phyloP scores from a whole-genome alignment of 257 asterid genomes.

The Ehretia macrophylla region DNA sequence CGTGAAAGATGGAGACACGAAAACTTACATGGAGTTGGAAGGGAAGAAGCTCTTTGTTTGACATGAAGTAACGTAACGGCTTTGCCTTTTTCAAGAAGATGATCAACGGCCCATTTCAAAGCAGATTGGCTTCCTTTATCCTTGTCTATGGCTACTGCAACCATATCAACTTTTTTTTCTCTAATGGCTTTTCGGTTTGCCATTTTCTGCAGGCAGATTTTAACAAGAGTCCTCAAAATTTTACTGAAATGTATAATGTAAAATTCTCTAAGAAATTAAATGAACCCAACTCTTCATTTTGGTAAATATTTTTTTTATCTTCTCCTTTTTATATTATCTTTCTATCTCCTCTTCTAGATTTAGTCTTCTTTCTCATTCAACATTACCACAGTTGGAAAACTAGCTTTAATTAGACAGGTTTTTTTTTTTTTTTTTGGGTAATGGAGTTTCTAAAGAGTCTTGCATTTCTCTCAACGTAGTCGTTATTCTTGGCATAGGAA shows the following conservation, averaged over 20 bases:
- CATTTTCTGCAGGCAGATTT: constrained; percentile 13
- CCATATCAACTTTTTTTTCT: constrained; percentile 46
- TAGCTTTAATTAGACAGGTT: too few relatives aligned
- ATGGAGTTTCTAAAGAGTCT: too few relatives aligned
- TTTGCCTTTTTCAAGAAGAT: constrained; percentile 70
- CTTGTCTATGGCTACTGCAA: constrained; percentile 78
- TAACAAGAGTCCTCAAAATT: neutral
- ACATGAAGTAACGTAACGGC: constrained; percentile 73
- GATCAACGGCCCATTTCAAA: constrained; percentile 93
- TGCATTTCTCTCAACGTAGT: neutral
- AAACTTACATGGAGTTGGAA: constrained; percentile 34
- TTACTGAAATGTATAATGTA: neutral
- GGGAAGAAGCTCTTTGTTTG: constrained; percentile 34
- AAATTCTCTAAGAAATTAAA: too few relatives aligned
- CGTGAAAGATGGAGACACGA: too few relatives aligned
- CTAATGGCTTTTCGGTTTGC: constrained; percentile 34
- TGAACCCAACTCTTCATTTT: neutral
- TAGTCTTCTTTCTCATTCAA: too few relatives aligned
- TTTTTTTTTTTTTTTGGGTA: too few relatives aligned
- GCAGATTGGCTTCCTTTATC: constrained; percentile 94
- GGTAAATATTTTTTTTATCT: too few relatives aligned
- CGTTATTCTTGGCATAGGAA: neutral
- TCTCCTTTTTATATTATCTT: too few relatives aligned
- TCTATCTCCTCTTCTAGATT: too few relatives aligned
- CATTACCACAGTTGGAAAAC: too few relatives aligned